Evolutionary conservation across 805 yeast species (phyloP), one percentile per base, ranked within the genome.

Genomic region (Starmerella riodocensis): DNA sequence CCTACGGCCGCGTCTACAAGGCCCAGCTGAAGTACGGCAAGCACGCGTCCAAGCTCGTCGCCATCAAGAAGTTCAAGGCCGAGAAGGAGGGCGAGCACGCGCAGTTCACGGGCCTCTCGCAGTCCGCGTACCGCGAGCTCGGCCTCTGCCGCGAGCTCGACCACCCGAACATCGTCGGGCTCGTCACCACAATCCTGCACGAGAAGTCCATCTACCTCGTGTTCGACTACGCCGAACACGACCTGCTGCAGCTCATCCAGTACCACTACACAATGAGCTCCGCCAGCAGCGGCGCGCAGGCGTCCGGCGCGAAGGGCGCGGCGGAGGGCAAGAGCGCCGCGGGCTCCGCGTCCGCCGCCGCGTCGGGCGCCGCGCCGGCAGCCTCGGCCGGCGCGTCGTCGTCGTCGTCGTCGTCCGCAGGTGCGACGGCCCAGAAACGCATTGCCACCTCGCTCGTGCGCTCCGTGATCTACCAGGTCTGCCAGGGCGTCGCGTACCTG

Each of bases 171-270:
- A 69, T 91, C 38, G 81, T 91, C 7, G 73, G 71, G 47, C 65
- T 93, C 41, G 74, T 77, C 6, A 95, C 86, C 57, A 81, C 84
- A 39, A 74, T 86, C 9, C 62, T 91, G 37, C 96, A 91, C 54
- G 80, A 77, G 51, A 88, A 84, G 59, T 72, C 83, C 47, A 86
- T 91, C 33, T 91, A 84, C 60, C 82, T 91, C 91, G 83, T 91
- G 28, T 85, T 84, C 57, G 98, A 88, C 56, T 91, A 75, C 59
- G 94, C 95, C 31, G 99, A 91, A 58, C 94, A 91, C 60, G 99
- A 91, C 61, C 62, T 91, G 43, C 63, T 91, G 45, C 98, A 91
- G 59, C 83, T 91, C 37, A 86, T 91, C 43, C 98, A 91, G 59
- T 80, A 70, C 57, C 98, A 91, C 57, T 78, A 93, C 17, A n/a